Percentiles rank a stretch among this genome's conserved stretches.
phyloP scores from a whole-genome alignment of 2,329 filamentous ascomycete species.

The Colletotrichum lentis region DNA sequence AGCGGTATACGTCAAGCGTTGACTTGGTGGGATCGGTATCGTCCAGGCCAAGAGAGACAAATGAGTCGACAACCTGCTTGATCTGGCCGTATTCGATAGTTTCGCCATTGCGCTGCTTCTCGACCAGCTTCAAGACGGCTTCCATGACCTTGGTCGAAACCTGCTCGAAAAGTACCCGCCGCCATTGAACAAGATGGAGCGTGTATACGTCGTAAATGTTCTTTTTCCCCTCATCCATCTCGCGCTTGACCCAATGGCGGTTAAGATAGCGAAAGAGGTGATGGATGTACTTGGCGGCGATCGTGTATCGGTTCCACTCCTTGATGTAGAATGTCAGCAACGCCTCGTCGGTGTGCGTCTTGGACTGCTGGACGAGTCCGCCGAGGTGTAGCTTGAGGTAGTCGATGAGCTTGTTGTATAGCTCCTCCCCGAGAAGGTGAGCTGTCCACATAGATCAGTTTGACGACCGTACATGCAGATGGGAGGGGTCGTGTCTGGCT shows the following conservation, averaged over 20 bases:
- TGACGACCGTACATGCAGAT: slow-evolving; percentile 17
- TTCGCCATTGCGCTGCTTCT: slow-evolving; percentile 96
- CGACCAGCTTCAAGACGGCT: slow-evolving; percentile 91
- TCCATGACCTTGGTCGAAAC: slow-evolving; percentile 92
- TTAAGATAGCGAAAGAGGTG: slow-evolving; percentile 97
- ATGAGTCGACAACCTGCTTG: slow-evolving; percentile 95
- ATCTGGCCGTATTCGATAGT: slow-evolving; percentile 98
- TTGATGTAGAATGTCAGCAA: slow-evolving; percentile 92
- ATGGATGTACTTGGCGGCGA: slow-evolving; percentile 95
- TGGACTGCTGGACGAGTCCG: slow-evolving; percentile 75
- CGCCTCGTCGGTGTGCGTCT: slow-evolving; percentile 86
- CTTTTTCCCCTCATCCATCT: slow-evolving; percentile 99
- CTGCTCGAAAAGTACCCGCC: slow-evolving; percentile 84
- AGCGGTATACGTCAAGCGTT: slow-evolving; percentile 92
- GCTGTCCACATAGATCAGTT: slow-evolving; percentile 60
- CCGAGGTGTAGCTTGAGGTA: slow-evolving; percentile 83
- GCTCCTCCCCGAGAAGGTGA: slow-evolving; percentile 92
- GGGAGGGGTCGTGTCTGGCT: background rate
- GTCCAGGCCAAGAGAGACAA: slow-evolving; percentile 92
- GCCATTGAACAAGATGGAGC: slow-evolving; percentile 94
- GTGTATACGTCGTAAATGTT: slow-evolving; percentile 98
- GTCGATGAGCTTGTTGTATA: slow-evolving; percentile 88
- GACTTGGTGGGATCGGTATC: slow-evolving; percentile 93
- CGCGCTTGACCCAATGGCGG: slow-evolving; percentile 97
- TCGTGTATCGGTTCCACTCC: slow-evolving; percentile 96